phyloP scores from a whole-genome alignment of 2,329 filamentous ascomycete genomes.

The Penicillium concentricum region DNA sequence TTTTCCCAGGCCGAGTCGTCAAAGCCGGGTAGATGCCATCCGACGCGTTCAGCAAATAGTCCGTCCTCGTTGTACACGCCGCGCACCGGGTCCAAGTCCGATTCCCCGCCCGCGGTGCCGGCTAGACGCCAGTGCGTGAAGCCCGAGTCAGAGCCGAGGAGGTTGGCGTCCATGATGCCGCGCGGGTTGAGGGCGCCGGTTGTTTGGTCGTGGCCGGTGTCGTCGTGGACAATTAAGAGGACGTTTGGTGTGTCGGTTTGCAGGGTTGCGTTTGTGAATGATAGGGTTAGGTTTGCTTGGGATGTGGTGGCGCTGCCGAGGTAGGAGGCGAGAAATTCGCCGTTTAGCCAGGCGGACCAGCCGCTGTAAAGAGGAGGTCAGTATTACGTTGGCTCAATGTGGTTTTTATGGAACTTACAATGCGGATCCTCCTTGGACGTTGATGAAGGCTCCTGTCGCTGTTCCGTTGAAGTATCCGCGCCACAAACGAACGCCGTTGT shows the following conservation, averaged over 20 bases:
- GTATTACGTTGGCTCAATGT: not conserved
- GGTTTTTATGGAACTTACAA: slow-evolving; percentile 31
- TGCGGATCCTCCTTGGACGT: slow-evolving; percentile 55
- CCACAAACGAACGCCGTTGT: slow-evolving; percentile 47
- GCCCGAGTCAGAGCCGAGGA: slow-evolving; percentile 45
- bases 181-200: slow-evolving; percentile 31
- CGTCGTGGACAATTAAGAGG: slow-evolving; percentile 60
- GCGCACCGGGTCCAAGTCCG: slow-evolving; percentile 55
- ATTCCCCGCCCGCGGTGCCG: slow-evolving; percentile 55
- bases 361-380: slow-evolving; percentile 38
- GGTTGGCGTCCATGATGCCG: slow-evolving; percentile 48
- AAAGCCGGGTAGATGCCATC: slow-evolving; percentile 60
- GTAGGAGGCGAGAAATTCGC: slow-evolving; percentile 56
- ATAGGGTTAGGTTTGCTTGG: slow-evolving; percentile 41
- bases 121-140: slow-evolving; percentile 60
- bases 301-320: slow-evolving; percentile 41
- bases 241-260: slow-evolving; percentile 53
- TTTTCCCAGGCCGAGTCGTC: slow-evolving; percentile 48
- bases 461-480: slow-evolving; percentile 45
- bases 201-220: slow-evolving; percentile 40
- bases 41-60: slow-evolving; percentile 57
- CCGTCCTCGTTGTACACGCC: slow-evolving; percentile 60
- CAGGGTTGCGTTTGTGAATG: slow-evolving; percentile 53
- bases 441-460: slow-evolving; percentile 44
- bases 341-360: slow-evolving; percentile 60